These are phyloP conservation scores for Hypoxylon sp. DNA, from an alignment of 2,329 filamentous ascomycete genomes.

Conservation along the genomic window DNA sequence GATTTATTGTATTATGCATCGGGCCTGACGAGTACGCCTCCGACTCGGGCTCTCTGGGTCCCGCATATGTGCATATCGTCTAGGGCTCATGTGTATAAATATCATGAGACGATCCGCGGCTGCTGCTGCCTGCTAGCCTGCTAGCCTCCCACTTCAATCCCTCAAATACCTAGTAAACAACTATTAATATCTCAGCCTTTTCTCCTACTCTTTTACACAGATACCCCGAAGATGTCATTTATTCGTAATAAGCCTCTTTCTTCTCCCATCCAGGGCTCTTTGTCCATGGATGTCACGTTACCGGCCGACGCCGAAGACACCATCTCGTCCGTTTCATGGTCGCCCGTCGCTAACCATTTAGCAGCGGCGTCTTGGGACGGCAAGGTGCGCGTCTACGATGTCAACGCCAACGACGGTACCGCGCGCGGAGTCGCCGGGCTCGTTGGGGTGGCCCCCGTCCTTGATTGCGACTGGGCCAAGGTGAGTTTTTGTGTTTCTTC, in stretches of 20 bases:
- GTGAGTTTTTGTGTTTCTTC: conserved; percentile 54
- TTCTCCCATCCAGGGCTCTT: conserved; percentile 13
- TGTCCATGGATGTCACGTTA: conserved; percentile 47
- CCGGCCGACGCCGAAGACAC: conserved; percentile 54
- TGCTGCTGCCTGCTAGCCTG: not conserved
- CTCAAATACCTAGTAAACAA: not conserved
- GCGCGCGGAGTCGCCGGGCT: conserved; percentile 49
- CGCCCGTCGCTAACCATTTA: conserved; percentile 53
- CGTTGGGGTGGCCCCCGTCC: conserved; percentile 49
- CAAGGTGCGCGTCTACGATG: conserved; percentile 57
- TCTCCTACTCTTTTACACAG: not conserved
- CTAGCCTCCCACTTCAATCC: not conserved
- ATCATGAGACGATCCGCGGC: not conserved
- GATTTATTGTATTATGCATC: not conserved
- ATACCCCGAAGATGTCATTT: conserved; percentile 14
- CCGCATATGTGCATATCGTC: conserved; percentile 16
- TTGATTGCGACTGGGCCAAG: conserved; percentile 58
- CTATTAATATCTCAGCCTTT: not conserved
- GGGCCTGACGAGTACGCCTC: conserved; percentile 1
- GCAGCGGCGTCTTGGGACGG: conserved; percentile 57
- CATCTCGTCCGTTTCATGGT: conserved; percentile 57
- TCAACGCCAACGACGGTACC: conserved; percentile 42
- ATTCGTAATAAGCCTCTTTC: conserved; percentile 8
- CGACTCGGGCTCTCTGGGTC: not conserved
- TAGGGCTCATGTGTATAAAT: conserved; percentile 26